Evolutionary conservation across 2,329 filamentous ascomycete genomes (phyloP).

Genomic region (Penicillium corylophilum): DNA sequence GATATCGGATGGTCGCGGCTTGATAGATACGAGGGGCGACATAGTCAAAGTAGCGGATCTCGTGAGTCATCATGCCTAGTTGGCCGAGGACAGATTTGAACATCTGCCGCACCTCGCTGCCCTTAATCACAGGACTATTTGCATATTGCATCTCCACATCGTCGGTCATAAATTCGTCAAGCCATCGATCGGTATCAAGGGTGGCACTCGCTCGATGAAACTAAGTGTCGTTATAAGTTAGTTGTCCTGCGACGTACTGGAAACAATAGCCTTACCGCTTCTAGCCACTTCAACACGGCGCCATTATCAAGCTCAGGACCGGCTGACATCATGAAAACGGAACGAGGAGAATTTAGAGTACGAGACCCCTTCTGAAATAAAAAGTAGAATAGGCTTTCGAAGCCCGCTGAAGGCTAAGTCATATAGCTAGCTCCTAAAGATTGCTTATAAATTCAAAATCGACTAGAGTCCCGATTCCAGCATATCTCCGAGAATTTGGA

Average conservation of each 20-base stretch:
- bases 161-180: conserved; percentile 8
- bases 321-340: neutral
- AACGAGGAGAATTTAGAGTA: neutral
- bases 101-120: conserved; percentile 7
- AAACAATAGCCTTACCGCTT: neutral
- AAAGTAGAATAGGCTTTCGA: neutral
- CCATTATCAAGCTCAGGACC: neutral
- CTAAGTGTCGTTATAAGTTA: neutral
- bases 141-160: conserved; percentile 11
- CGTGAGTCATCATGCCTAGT: conserved; percentile 4
- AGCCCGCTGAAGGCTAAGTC: neutral
- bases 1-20: conserved; percentile 7
- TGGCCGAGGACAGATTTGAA: conserved; percentile 6
- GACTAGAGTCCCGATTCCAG: neutral
- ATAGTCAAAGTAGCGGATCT: conserved; percentile 8
- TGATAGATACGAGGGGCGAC: conserved; percentile 8
- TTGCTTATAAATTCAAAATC: neutral
- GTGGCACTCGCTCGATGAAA: conserved; percentile 5
- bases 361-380: neutral
- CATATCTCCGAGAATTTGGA: neutral
- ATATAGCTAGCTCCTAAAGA: neutral
- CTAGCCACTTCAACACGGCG: neutral
- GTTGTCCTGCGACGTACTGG: neutral
- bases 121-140: conserved; percentile 5
- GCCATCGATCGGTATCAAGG: conserved; percentile 3